These are phyloP conservation scores for Pilasporangium apinafurcum DNA, from an alignment of 352 stramenopile genomes.

Conservation along the genomic window DNA sequence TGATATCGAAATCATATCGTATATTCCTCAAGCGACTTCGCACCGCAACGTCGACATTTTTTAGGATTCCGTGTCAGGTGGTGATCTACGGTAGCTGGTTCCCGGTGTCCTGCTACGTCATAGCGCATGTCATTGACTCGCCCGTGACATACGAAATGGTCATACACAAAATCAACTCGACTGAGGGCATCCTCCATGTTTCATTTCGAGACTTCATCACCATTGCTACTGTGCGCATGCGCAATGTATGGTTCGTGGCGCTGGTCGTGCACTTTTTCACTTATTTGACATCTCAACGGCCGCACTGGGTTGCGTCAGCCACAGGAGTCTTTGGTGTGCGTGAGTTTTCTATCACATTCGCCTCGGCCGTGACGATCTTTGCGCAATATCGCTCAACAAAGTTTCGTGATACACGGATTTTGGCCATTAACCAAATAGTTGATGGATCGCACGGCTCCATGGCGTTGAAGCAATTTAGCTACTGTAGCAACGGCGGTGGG, in stretches of 20 bases:
- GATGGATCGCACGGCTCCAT: not conserved
- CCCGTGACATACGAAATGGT: conserved; percentile 6
- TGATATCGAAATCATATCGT: no score
- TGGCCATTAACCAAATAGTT: conserved; percentile 5
- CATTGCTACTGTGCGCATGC: conserved; percentile 8
- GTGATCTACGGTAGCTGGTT: conserved; percentile 12
- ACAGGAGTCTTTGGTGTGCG: conserved; percentile 1
- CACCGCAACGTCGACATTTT: conserved; percentile 2
- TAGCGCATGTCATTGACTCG: conserved; percentile 11
- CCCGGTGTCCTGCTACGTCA: conserved; percentile 10
- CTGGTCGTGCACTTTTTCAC: conserved; percentile 5
- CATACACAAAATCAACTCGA: not conserved
- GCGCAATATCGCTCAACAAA: not conserved
- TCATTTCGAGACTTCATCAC: conserved; percentile 5
- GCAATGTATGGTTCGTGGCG: conserved; percentile 10
- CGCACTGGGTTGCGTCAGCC: not conserved
- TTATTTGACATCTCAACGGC: not conserved
- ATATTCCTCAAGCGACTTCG: not conserved
- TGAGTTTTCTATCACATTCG: conserved; percentile 5
- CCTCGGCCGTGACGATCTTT: conserved; percentile 5
- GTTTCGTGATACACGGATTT: conserved; percentile 2
- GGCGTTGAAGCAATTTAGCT: not conserved
- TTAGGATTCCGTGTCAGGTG: conserved; percentile 11
- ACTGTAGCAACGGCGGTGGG: not conserved
- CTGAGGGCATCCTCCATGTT: conserved; percentile 6